Evolutionary conservation across 1,284 basidiomycete species (phyloP).

Genomic region (Psilocybe mexicana): DNA sequence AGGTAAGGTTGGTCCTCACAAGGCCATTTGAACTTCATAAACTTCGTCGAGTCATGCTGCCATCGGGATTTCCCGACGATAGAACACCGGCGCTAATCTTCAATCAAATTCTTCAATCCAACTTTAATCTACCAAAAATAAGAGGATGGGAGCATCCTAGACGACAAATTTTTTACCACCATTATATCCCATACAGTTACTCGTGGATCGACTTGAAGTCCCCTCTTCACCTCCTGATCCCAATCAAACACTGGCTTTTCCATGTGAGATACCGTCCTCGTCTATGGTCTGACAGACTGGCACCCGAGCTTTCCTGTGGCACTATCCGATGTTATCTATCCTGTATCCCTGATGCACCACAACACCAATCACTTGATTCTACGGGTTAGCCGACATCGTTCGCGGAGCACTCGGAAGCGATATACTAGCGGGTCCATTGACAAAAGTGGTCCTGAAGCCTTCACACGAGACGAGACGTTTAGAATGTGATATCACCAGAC

Average conservation of each 20-base stretch:
- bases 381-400: neutral
- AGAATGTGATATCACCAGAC: neutral
- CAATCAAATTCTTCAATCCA: neutral
- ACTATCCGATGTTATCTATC: neutral
- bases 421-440: no score
- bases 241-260: neutral
- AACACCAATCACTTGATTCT: neutral
- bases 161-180: neutral
- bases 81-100: neutral
- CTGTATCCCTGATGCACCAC: neutral
- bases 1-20: no score
- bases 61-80: neutral
- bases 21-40: no score
- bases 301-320: neutral
- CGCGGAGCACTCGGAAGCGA: neutral
- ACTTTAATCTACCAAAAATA: neutral
- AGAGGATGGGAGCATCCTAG: neutral
- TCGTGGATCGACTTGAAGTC: no score
- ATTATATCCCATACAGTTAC: no score
- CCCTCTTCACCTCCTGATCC: neutral
- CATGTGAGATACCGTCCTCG: neutral
- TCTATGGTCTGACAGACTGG: neutral
- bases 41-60: neutral
- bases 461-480: no score
- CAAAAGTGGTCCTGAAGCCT: neutral